Evolutionary conservation across 2,329 filamentous ascomycete genomes (phyloP), one percentile per base, ranked within the genome.

Genomic region (Cordyceps militaris): DNA sequence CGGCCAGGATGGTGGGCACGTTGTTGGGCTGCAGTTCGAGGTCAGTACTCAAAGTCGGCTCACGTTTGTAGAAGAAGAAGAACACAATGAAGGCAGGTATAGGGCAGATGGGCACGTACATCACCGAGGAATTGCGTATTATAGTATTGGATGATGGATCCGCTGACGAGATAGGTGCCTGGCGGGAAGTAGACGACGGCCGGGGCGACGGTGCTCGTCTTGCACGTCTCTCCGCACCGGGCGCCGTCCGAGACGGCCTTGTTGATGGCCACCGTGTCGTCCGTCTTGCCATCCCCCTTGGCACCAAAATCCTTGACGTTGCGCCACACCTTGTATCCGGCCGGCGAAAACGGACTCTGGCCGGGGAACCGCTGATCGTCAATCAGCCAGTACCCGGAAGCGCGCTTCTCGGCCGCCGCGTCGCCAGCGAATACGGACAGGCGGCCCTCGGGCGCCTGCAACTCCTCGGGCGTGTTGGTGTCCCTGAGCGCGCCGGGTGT

Each of bases 241-340:
- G 66, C 64, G 7, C 73, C 72, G 53, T 63, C 66, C 11, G 67
- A 70, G 40, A 77, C 75, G 3, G 76, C 76, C 4, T 52, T 44
- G 49, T 78, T 75, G 63, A 85, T 84, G 4, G 82, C 81, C 24
- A 70, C 77, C 3, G 81, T 83, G 60, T 84, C 78, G 61, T 81
- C 79, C 5, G 76, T 75, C 16, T 56, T 40, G 54, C 79, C 81
- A 69, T 82, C 83, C 73, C 87, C 88, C 62, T 76, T 81, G 50
- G 88, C 88, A 48, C 88, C 88, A 66, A 82, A 92, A 65, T 90
- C 87, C 72, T 82, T 84, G 47, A 92, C 88, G 65, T 91, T 91
- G 64, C 88, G 85, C 73, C 84, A 91, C 62, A 92, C 23, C 1
- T 65, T 64, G 51, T 69, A 65, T n/a, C 66, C 62, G 54, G 38